Evolutionary conservation across 2,329 filamentous ascomycete species (phyloP), one percentile per base, ranked within the genome.

Genomic region (Emydomyces testavorans): DNA sequence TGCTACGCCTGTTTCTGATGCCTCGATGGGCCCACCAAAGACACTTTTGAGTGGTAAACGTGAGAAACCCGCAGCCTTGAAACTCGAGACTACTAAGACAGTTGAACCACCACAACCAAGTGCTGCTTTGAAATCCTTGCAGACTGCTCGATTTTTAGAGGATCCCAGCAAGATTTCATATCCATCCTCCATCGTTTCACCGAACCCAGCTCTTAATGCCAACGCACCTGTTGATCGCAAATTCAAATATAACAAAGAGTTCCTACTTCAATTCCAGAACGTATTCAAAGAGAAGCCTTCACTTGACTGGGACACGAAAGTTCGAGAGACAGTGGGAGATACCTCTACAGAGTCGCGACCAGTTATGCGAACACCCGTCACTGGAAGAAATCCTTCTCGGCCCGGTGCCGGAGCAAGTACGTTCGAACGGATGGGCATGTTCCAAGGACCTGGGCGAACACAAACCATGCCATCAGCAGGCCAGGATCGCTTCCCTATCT

Each of bases 211-310:
- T 2, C 71, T 95, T 55, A 98, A 96, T 65, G 73, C 77, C 34
- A 70, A 59, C 52, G 83, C 83, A 13, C 83, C 86, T 23, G 75
- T 78, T 28, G 85, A 69, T 50, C 66, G 83, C 66, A 90, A 89
- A 71, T 94, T 93, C 73, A 89, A 93, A 65, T 98, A 98, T 67
- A 88, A 96, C 69, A 85, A 89, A 60, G 82, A 83, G 58, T 98
- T 98, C 74, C 72, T 98, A 69, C 75, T 98, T 24, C 92, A 98
- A 63, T 98, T 98, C 75, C 86, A 95, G 70, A 79, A 79, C 58
- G 87, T 94, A 16, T 98, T 95, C 71, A 93, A 87, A 53, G 92
- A 98, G 73, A 93, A 95, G 70, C 92, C 92, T 11, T 94, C 88
- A 0, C 68, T 89, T 36, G 90, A 96, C 62, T 98, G 94, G 79